Evolutionary conservation across 768 basidiomycete species (phyloP).

Genomic region (Termitomyces eurrhizus): DNA sequence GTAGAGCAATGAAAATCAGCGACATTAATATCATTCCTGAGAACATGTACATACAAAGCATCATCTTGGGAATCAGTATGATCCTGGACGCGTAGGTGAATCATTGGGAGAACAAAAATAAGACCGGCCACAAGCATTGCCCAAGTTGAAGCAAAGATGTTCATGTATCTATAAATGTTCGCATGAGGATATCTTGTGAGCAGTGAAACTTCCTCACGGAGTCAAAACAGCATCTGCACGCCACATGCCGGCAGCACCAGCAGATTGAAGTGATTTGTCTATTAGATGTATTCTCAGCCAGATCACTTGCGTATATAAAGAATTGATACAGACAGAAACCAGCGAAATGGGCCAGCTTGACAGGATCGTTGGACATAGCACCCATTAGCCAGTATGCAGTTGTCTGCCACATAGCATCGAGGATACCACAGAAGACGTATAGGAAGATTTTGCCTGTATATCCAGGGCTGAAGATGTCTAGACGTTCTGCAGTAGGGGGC

Average conservation of each 20-base stretch:
- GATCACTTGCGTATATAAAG: background rate
- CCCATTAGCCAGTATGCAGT: conserved; percentile 83
- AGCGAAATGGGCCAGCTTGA: conserved; percentile 73
- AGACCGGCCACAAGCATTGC: conserved; percentile 60
- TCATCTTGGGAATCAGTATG: conserved; percentile 51
- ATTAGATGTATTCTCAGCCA: background rate
- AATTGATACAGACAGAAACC: conserved; percentile 64
- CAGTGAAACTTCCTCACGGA: conserved; percentile 45
- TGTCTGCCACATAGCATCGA: conserved; percentile 87
- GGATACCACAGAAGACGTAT: conserved; percentile 69
- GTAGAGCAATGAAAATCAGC: background rate
- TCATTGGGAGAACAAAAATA: conserved; percentile 68
- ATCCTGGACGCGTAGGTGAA: conserved; percentile 63
- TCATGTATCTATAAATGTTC: conserved; percentile 48
- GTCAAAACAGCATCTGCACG: conserved; percentile 56
- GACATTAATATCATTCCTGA: conserved; percentile 12
- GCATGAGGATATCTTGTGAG: background rate
- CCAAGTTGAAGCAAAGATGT: conserved; percentile 73
- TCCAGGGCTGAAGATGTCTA: conserved; percentile 54
- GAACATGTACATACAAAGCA: conserved; percentile 35
- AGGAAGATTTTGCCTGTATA: conserved; percentile 60
- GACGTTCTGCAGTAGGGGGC: conserved; percentile 33
- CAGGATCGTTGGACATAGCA: conserved; percentile 81
- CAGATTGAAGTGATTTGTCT: conserved; percentile 77
- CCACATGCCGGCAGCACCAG: conserved; percentile 74